Conservation (phyloP, 176 grass and related monocot species). For the Zea mays region Zm-B73-REFERENCE-NAM-5.0 NC_050104.1:155330001-155330500, state of each 20-base stretch:
- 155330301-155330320: not conserved
- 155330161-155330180: conserved; percentile 73
- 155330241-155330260: conserved; percentile 85
- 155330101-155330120: conserved; percentile 39
- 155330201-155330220: conserved; percentile 65
- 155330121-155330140: conserved; percentile 62
- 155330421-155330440: conserved; percentile 40
- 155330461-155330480: conserved; percentile 97
- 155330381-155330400: conserved; percentile 85
- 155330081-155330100: conserved; percentile 36
- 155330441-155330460: conserved; percentile 62
- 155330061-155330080: not conserved
- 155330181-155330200: conserved; percentile 80
- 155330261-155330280: conserved; percentile 72
- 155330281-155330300: not conserved
- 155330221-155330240: conserved; percentile 62
- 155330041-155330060: not conserved
- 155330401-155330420: conserved; percentile 36
- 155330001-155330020: not conserved
- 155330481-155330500: conserved; percentile 99
- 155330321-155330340: conserved; percentile 59
- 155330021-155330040: not conserved
- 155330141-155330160: conserved; percentile 85
- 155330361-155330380: conserved; percentile 85
- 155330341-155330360: conserved; percentile 93